These are phyloP conservation scores for Meripilus lineatus DNA, from an alignment of 1,284 basidiomycete genomes.

Conservation along the genomic window DNA sequence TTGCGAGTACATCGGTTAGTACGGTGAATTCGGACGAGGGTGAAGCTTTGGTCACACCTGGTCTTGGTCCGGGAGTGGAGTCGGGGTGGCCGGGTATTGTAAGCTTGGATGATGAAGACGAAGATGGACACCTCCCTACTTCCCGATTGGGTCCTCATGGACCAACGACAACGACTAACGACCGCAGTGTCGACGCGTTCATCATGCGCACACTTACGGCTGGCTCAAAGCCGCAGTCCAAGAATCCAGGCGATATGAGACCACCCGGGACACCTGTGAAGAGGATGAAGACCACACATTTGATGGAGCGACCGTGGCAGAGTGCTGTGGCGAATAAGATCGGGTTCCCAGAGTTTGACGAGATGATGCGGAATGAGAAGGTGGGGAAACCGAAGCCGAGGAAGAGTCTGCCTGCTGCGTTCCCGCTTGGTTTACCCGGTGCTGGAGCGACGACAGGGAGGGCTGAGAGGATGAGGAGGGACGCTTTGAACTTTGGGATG, in stretches of 20 bases:
- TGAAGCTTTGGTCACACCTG: slow-evolving; percentile 64
- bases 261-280: slow-evolving; percentile 79
- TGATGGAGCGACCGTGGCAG: slow-evolving; percentile 69
- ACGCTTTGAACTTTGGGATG: slow-evolving; percentile 9
- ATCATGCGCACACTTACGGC: slow-evolving; percentile 66
- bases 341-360: slow-evolving; percentile 48
- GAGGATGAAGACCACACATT: slow-evolving; percentile 54
- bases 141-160: slow-evolving; percentile 8
- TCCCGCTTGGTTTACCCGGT: slow-evolving; percentile 38
- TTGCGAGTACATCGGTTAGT: slow-evolving; percentile 54
- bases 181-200: slow-evolving; percentile 54
- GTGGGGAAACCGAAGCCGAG: slow-evolving; percentile 49
- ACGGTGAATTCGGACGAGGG: slow-evolving; percentile 54
- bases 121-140: slow-evolving; percentile 11
- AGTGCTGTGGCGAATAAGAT: slow-evolving; percentile 70
- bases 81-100: slow-evolving; percentile 64
- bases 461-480: slow-evolving; percentile 15
- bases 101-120: slow-evolving; percentile 34
- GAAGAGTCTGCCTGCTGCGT: slow-evolving; percentile 70
- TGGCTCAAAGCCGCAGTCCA: slow-evolving; percentile 42
- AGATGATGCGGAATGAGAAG: slow-evolving; percentile 15
- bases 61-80: slow-evolving; percentile 42
- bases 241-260: slow-evolving; percentile 44
- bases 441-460: too few relatives aligned
- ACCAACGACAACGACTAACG: slow-evolving; percentile 29